These are phyloP conservation scores for Geotrichum aggregatum DNA, from an alignment of 1,139 yeast genomes.

Conservation along the genomic window DNA sequence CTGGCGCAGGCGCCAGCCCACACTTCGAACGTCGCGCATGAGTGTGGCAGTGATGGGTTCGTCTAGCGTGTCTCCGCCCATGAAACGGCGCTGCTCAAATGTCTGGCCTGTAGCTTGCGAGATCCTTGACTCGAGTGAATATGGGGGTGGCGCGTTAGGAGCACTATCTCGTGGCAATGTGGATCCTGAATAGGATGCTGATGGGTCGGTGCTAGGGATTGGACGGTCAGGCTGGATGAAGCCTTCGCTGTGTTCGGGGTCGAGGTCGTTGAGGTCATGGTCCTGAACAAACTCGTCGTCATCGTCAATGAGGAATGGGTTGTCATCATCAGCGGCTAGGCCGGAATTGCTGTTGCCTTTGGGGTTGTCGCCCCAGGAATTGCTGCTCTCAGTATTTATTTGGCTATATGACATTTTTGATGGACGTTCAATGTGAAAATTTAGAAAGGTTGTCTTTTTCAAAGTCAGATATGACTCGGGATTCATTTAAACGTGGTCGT, in stretches of 20 bases:
- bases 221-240: slow-evolving; percentile 20
- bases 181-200: too few relatives aligned
- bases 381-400: neutral
- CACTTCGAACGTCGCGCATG: slow-evolving; percentile 60
- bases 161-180: too few relatives aligned
- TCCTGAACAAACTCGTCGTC: slow-evolving; percentile 9
- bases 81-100: slow-evolving; percentile 64
- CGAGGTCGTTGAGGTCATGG: slow-evolving; percentile 11
- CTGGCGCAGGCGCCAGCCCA: slow-evolving; percentile 58
- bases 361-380: neutral
- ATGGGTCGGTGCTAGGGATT: neutral
- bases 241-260: slow-evolving; percentile 24
- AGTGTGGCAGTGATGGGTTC: slow-evolving; percentile 73
- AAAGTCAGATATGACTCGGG: neutral
- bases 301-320: slow-evolving; percentile 22
- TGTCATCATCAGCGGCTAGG: slow-evolving; percentile 12
- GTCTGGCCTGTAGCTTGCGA: slow-evolving; percentile 42
- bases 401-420: slow-evolving; percentile 1
- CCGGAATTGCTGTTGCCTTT: neutral
- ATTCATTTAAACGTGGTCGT: neutral
- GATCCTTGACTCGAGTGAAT: slow-evolving; percentile 7
- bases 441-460: neutral
- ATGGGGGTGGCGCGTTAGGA: slow-evolving; percentile 22
- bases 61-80: slow-evolving; percentile 80
- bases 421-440: neutral